Percentiles rank a stretch among this genome's conserved stretches.
Evolutionary conservation across 352 stramenopile genomes (phyloP).

Genomic region (Pythium angustatum): DNA sequence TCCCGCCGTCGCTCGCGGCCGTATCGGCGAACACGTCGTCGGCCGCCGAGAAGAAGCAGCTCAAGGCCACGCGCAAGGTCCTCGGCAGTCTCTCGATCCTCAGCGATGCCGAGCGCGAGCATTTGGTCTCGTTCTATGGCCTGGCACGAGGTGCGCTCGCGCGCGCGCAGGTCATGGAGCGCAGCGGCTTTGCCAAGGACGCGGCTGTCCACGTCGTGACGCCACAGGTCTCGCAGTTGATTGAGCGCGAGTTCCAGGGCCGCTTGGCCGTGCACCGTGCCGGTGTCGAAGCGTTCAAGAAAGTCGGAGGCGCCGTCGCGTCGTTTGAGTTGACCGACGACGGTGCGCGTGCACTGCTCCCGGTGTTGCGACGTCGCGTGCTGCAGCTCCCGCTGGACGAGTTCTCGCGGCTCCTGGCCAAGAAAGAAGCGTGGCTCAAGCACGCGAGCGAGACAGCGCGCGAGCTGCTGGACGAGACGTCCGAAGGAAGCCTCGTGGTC

Average conservation of each 20-base stretch:
- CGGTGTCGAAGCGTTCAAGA: constrained; percentile 47
- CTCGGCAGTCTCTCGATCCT: constrained; percentile 61
- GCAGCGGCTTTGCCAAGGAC: constrained; percentile 67
- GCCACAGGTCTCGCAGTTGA: constrained; percentile 44
- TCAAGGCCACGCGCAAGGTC: constrained; percentile 57
- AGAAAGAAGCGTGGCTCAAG: constrained; percentile 78
- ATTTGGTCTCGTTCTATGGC: constrained; percentile 48
- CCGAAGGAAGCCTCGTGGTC: constrained; percentile 63
- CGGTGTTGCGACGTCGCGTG: constrained; percentile 48
- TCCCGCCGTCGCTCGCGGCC: constrained; percentile 13
- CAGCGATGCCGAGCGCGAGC: constrained; percentile 37
- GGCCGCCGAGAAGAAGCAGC: constrained; percentile 44
- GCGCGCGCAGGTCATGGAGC: constrained; percentile 49
- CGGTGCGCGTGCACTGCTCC: constrained; percentile 58
- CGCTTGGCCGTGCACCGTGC: constrained; percentile 66
- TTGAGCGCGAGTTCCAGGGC: constrained; percentile 39
- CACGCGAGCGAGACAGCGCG: constrained; percentile 61
- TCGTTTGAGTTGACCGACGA: constrained; percentile 65
- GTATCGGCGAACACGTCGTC: constrained; percentile 21
- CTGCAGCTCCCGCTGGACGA: constrained; percentile 57
- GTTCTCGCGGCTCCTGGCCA: constrained; percentile 61
- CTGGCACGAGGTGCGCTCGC: constrained; percentile 22
- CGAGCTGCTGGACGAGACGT: constrained; percentile 48
- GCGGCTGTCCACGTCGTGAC: constrained; percentile 70
- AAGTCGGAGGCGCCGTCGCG: constrained; percentile 15